Base-by-base conservation (phyloP, 306 rosid species). In the Cicer pinnatifidum region DNA sequence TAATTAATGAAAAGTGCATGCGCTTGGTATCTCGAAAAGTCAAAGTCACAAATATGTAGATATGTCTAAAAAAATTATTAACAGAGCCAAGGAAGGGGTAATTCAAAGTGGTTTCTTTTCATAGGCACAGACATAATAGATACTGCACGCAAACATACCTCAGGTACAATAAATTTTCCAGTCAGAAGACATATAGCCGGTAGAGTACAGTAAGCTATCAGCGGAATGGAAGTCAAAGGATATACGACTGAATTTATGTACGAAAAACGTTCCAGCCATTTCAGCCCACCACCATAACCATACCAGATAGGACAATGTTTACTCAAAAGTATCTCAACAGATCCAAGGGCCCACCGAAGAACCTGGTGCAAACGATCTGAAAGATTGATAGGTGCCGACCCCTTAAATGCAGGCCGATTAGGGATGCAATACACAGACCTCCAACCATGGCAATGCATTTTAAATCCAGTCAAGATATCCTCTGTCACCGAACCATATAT, bases 361-460 rank as follows among this genome's bases (percentile, higher is more conserved):
- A 90, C 96, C 79, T 90, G 96, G 86, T 90, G 83, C 16, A 90
- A 78, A 82, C 91, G 91, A 82, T 90, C 96, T 6, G 93, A 83
- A 28, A 90, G 87, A 52, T 90, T 90, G 60, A 90, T 90, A 44
- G 96, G 93, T 73, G 96, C 93, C 3, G 96, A 90, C 16, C 96
- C 96, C 74, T 90, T 90, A 75, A 90, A 90, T 7, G 96, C 96
- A 6, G 93, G 85, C 41, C 82, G 68, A 75, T 85, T 82, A 9
- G 96, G 93, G 59, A 88, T 86, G 82, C 96, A 90, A 78, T 90
- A 90, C 46, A 90, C 93, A 20, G 96, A 90, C 64, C 91, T 82
- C 96, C 96, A 90, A 37, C 96, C 96, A 56, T 90, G 96, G 78
- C 96, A 90, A 57, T 90, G 96, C 96, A 90, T 90, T 84, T 90